Evolutionary conservation across 331 rosid species (phyloP), one percentile per base, ranked within the genome.

Genomic region (Dryas integrifolia): DNA sequence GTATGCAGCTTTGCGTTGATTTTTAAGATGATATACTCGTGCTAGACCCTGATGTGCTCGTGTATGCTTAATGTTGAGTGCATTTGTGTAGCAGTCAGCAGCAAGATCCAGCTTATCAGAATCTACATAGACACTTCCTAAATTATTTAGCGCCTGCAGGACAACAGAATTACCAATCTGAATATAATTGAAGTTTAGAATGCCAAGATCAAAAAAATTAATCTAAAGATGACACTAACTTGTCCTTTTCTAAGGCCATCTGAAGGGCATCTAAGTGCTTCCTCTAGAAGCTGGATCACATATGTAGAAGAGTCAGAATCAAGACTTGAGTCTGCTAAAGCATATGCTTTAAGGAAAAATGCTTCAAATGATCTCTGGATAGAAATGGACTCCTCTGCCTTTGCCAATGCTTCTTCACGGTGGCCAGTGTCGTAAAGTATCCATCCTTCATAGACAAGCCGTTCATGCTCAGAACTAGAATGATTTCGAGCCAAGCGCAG

Each of bases 161-260:
- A 72, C 13, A 68, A 74, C 16, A 74, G 35, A 79, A 71, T 16
- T 39, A 30, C 56, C 62, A 2, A 55, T 46, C 26, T n/a, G 18
- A 67, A 40, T 3, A 67, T 44, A 48, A 80, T 49, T 61, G 70
- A 69, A 45, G 61, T 41, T 80, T 75, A 14, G 63, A 70, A 70
- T 68, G 66, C 14, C 76, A 77, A 72, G 70, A 65, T 62, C 56
- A 57, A 24, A 59, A 74, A 18, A n/a, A 41, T 53, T 70, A 39
- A 71, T 56, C 16, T 7, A 47, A 61, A 55, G 62, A 62, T 65
- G 65, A 55, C 35, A 77, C 92, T 50, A 79, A 92, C 98, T 75
- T 92, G 98, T 72, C 98, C 98, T 85, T 92, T 92, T 70, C 96
- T 84, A 73, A 92, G 96, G 65, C 96, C 92, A 77, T 92, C 98